phyloP scores from a whole-genome alignment of 1,139 yeast species.

The Candida sojae region DNA sequence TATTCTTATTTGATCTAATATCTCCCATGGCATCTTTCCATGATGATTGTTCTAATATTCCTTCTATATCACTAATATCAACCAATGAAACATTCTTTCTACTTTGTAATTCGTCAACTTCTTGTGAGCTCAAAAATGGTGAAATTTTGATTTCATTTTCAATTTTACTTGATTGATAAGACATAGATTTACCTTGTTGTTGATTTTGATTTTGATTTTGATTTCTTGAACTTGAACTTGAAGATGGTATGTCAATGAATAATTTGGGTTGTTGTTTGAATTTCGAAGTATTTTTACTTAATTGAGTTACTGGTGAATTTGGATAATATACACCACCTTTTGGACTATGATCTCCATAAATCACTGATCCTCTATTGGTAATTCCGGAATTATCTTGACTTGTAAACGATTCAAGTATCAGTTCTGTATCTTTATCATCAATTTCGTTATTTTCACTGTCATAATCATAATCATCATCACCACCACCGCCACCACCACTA shows the following conservation, averaged over 20 bases:
- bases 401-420: neutral
- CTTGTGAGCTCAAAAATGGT: constrained; percentile 6
- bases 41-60: constrained; percentile 11
- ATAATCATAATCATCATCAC: constrained; percentile 8
- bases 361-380: constrained; percentile 6
- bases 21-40: constrained; percentile 13
- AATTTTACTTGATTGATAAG: neutral
- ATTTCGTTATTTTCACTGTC: neutral
- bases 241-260: constrained; percentile 10
- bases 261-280: constrained; percentile 6
- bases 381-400: neutral
- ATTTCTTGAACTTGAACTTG: neutral
- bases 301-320: constrained; percentile 11
- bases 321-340: constrained; percentile 14
- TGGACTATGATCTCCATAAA: constrained; percentile 8
- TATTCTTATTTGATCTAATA: constrained; percentile 1
- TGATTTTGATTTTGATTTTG: neutral
- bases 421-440: neutral
- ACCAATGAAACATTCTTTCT: constrained; percentile 8
- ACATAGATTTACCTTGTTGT: neutral
- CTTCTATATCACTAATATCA: constrained; percentile 9
- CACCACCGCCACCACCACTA: neutral
- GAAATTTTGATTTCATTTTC: constrained; percentile 9
- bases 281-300: neutral
- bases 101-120: constrained; percentile 3